phyloP scores from a whole-genome alignment of 2,329 filamentous ascomycete species.

The Neofusicoccum umdonicola region DNA sequence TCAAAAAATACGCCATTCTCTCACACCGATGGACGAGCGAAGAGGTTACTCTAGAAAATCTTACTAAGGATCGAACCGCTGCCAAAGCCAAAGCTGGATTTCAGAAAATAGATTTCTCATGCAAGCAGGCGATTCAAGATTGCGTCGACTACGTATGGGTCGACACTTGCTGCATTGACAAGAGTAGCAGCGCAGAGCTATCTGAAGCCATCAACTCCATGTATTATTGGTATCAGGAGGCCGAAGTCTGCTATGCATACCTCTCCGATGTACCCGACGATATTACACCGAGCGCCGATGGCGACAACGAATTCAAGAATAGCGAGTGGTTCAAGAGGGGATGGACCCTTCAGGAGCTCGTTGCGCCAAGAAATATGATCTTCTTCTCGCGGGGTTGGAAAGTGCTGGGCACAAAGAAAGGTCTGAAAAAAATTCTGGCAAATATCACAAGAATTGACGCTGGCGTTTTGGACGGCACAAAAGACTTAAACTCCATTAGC shows the following conservation, averaged over 20 bases:
- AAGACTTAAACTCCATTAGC: neutral
- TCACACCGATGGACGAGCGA: constrained; percentile 16
- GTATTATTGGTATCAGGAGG: constrained; percentile 23
- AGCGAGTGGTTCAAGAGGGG: constrained; percentile 17
- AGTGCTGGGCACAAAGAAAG: neutral
- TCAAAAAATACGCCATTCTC: constrained; percentile 14
- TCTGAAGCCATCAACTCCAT: constrained; percentile 24
- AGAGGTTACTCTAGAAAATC: constrained; percentile 10
- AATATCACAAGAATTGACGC: neutral
- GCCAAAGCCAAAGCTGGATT: neutral
- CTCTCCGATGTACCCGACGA: constrained; percentile 19
- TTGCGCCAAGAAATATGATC: constrained; percentile 3
- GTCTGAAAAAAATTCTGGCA: neutral
- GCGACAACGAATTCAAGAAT: neutral
- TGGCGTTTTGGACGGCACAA: neutral
- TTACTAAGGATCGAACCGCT: neutral
- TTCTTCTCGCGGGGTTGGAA: constrained; percentile 15
- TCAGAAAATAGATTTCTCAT: constrained; percentile 2
- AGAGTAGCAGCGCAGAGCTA: constrained; percentile 21
- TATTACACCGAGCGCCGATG: neutral
- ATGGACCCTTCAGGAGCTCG: constrained; percentile 19
- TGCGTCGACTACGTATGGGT: constrained; percentile 25
- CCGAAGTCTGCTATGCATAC: constrained; percentile 20
- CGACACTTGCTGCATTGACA: constrained; percentile 24
- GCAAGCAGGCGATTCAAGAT: constrained; percentile 17